Base-by-base conservation (phyloP, 179 eudicot genomes). In the Beta macrorhiza region DNA sequence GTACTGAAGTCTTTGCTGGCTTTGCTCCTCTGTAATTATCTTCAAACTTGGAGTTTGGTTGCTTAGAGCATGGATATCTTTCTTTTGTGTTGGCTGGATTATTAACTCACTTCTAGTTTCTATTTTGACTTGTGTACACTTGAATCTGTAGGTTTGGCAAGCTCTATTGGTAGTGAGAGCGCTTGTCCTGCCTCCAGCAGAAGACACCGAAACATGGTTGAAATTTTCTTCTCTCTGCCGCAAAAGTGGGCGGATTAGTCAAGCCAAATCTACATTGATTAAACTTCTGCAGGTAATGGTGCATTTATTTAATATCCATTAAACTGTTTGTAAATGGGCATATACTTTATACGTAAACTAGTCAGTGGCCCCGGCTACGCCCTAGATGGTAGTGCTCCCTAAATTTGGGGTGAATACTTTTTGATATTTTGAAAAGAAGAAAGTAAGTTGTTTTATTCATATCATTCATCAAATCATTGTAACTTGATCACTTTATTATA, bases 151-250 rank as follows among this genome's bases (percentile, higher is more conserved):
- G 98, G 97, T 96, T 75, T 97, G 99, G 98, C 98, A 97, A 91
- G 97, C 87, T 78, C 78, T 97, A 83, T 89, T 97, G 87, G 88
- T 83, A 56, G 99, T 97, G 74, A 90, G 99, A 88, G 91, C 97
- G 37, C 93, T 97, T 84, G 98, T 97, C 57, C 79, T 97, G 55
- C 99, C 99, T 78, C 99, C 98, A 42, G 84, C 95, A 71, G 99
- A 96, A 85, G 99, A 96, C 67, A 82, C 83, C 65, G 97, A 92
- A 81, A 96, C 97, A 68, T 96, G 98, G 98, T 89, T 94, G 82
- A 97, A 94, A 86, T 97, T 97, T 85, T 92, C 95, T 68, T 91
- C 93, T 25, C 92, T 97, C 72, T 97, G 99, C 85, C 90, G 97
- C 49, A 92, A 91, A 84, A 94, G 87, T 97, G 94, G 97, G 72